A percentile compares a stretch with the other conserved stretches of the same genome.
Conservation (phyloP, 371 early-diverging fungal species). For the Rhizopus stolonifer region DNA sequence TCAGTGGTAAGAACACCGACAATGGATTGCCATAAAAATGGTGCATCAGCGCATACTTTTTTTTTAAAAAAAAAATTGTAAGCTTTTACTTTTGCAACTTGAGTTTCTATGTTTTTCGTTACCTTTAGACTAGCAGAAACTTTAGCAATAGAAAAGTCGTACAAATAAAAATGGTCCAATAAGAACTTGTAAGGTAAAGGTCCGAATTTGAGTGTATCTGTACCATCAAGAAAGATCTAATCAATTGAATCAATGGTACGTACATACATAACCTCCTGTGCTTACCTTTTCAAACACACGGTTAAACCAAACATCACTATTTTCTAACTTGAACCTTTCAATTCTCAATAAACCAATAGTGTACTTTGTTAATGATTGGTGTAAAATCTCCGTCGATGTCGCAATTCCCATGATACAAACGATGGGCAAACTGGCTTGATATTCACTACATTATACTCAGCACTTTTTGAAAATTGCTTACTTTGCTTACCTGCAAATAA, state of each 20-base stretch:
- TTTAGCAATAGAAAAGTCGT: slow-evolving; percentile 74
- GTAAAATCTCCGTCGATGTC: slow-evolving; percentile 79
- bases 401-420: slow-evolving; percentile 84
- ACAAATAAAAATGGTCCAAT: slow-evolving; percentile 75
- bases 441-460: slow-evolving; percentile 48
- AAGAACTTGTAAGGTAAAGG: slow-evolving; percentile 70
- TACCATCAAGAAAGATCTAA: slow-evolving; percentile 59
- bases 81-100: background rate
- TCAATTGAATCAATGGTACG: background rate
- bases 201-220: slow-evolving; percentile 62
- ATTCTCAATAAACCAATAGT: slow-evolving; percentile 69
- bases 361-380: slow-evolving; percentile 74
- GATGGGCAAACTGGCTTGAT: slow-evolving; percentile 70
- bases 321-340: slow-evolving; percentile 77
- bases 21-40: slow-evolving; percentile 86
- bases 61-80: background rate
- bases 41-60: slow-evolving; percentile 82
- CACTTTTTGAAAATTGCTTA: background rate
- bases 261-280: background rate
- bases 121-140: slow-evolving; percentile 74
- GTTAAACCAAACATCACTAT: slow-evolving; percentile 76
- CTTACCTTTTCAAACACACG: slow-evolving; percentile 67
- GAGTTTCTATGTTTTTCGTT: too few species aligned
- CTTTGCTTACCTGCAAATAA: slow-evolving; percentile 62
- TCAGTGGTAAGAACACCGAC: slow-evolving; percentile 59